These are phyloP conservation scores for Poronia punctata DNA, from an alignment of 495 filamentous ascomycete genomes.

Conservation along the genomic window DNA sequence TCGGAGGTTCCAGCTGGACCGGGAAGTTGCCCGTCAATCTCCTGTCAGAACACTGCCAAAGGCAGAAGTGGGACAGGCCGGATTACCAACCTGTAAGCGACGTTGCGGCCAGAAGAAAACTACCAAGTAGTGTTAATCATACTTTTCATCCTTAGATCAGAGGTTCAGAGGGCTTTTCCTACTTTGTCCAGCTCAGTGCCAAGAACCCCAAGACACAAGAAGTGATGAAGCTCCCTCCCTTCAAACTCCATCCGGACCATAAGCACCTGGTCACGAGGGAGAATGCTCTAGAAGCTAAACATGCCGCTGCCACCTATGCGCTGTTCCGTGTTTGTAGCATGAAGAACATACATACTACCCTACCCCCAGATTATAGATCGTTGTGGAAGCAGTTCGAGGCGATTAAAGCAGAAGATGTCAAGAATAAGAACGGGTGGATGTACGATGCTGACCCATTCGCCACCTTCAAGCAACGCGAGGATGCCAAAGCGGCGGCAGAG, in stretches of 20 bases:
- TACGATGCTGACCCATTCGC: slow-evolving; percentile 94
- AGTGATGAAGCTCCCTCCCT: slow-evolving; percentile 63
- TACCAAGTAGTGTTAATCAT: too few species aligned
- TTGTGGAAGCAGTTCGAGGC: slow-evolving; percentile 85
- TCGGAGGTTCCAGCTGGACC: slow-evolving; percentile 95
- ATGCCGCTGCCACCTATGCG: slow-evolving; percentile 86
- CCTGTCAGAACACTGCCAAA: slow-evolving; percentile 89
- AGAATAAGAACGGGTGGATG: slow-evolving; percentile 76
- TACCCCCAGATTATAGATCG: slow-evolving; percentile 81
- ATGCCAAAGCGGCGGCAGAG: slow-evolving; percentile 59
- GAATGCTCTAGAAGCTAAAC: slow-evolving; percentile 79
- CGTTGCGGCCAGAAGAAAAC: slow-evolving; percentile 7
- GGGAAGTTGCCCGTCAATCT: slow-evolving; percentile 92
- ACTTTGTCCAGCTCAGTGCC: slow-evolving; percentile 68
- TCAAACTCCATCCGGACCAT: slow-evolving; percentile 68
- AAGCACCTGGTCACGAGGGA: slow-evolving; percentile 61
- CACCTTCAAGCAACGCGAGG: slow-evolving; percentile 69
- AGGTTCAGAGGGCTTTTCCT: slow-evolving; percentile 58
- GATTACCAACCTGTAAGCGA: slow-evolving; percentile 61
- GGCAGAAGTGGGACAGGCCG: slow-evolving; percentile 89
- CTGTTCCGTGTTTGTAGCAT: slow-evolving; percentile 88
- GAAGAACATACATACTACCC: slow-evolving; percentile 87
- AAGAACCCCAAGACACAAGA: slow-evolving; percentile 81
- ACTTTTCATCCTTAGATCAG: slow-evolving; percentile 18
- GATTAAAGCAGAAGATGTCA: slow-evolving; percentile 69